Base-by-base conservation (phyloP, 768 basidiomycete genomes). In the Kondoa subrosea region DNA sequence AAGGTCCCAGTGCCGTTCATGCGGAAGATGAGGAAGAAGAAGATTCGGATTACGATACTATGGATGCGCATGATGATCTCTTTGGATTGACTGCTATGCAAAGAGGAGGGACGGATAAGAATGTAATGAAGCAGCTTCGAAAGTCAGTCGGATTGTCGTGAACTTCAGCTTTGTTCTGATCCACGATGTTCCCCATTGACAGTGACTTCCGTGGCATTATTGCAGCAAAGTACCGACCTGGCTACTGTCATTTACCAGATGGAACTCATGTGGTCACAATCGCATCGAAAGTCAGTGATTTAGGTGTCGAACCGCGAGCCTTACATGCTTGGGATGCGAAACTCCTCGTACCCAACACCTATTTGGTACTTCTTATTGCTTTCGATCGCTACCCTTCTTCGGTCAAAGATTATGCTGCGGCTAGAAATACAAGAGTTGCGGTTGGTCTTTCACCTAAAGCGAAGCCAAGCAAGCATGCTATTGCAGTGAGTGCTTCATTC, bases 261-360 rank as follows among this genome's bases (percentile, higher is more conserved):
- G 79, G 82, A 70, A 82, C 82, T 69, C 81, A 84, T 69, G 69
- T 73, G 57, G 71, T 71, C 58, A 68, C 67, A 15, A 67, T 72
- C 31, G 64, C 71, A 30, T 83, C 84, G 14, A 80, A 82, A 56
- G 77, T 84, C 67, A 77, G 71, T 12, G 79, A 85, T 14, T 79
- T 83, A 16, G 79, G 78, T 63, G 83, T 86, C 27, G 81, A 85
- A 14, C 80, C 85, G 1, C 83, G 83, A 40, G 85, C 85, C 12
- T 78, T 88, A 33, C 82, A 86, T 76, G 85, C 86, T 27, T 88
- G 87, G 87, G 87, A 88, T 72, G 79, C 82, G 16, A 81, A 81
- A 8, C 80, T 87, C 3, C 79, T 87, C 26, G 79, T 82, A 2
- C 79, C 80, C 32, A 77, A 82, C 26, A 79, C 69, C 64, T 72